These are phyloP conservation scores for Calamus simplicifolius DNA, from an alignment of 176 grass and related monocot species.

Conservation along the genomic window DNA sequence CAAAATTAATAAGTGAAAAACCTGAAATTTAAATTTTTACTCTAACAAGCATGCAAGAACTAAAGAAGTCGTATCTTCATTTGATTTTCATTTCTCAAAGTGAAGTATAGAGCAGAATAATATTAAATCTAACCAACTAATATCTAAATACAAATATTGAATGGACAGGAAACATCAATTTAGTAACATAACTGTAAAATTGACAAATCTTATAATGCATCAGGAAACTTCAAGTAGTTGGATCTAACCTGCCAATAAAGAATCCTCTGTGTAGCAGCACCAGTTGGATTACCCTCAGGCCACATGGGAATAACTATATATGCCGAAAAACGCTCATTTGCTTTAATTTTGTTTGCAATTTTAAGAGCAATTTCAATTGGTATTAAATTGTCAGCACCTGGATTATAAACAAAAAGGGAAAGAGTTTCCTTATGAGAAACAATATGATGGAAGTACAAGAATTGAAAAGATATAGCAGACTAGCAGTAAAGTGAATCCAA, in stretches of 20 bases:
- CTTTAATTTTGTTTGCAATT: constrained; percentile 94
- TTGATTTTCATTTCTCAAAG: too few species aligned
- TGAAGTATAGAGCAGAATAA: too few species aligned
- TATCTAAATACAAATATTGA: too few species aligned
- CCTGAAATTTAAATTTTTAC: too few species aligned
- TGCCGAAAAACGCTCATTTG: constrained; percentile 77
- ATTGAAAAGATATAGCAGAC: too few species aligned
- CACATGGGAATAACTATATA: constrained; percentile 97
- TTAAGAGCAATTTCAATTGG: constrained; percentile 91
- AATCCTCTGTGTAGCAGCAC: constrained; percentile 67
- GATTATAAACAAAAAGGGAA: constrained; percentile 4
- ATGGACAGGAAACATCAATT: background rate
- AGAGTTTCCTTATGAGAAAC: background rate
- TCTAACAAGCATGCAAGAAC: too few species aligned
- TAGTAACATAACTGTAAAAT: background rate
- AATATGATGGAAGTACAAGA: too few species aligned
- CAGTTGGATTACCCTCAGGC: constrained; percentile 94
- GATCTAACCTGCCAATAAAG: constrained; percentile 79
- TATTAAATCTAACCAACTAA: too few species aligned
- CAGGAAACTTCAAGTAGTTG: background rate
- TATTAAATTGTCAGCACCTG: constrained; percentile 92
- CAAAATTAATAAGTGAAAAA: too few species aligned
- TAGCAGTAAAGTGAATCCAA: too few species aligned
- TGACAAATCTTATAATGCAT: background rate
- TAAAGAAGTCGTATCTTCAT: too few species aligned